phyloP scores from a whole-genome alignment of 1,284 basidiomycete species.

The Lentinula novae-zelandiae region DNA sequence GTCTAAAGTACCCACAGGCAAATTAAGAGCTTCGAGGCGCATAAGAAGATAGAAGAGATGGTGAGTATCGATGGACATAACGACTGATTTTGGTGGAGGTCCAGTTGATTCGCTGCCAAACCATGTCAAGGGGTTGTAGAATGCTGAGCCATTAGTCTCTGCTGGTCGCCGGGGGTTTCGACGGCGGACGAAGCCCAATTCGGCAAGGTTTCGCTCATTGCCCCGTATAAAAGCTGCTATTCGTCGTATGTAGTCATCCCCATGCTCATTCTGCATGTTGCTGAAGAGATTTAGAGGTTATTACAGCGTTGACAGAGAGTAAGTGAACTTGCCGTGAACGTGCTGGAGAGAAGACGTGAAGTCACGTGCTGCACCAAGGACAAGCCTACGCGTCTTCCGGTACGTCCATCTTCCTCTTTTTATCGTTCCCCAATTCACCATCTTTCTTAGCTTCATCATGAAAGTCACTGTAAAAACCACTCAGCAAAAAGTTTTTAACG shows the following conservation, averaged over 20 bases:
- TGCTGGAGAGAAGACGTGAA: background rate
- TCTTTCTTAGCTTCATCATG: conserved; percentile 46
- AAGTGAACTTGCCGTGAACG: background rate
- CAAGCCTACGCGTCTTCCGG: conserved; percentile 10
- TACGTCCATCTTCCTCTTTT: conserved; percentile 11
- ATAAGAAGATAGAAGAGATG: conserved; percentile 87
- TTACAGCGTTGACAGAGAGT: background rate
- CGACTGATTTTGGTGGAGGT: conserved; percentile 46
- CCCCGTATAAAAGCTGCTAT: conserved; percentile 65
- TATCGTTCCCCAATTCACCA: background rate
- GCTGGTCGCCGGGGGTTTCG: conserved; percentile 38
- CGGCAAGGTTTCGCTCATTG: conserved; percentile 69
- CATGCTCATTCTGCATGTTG: conserved; percentile 59
- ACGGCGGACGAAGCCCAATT: conserved; percentile 48
- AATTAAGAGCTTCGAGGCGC: conserved; percentile 76
- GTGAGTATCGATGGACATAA: conserved; percentile 73
- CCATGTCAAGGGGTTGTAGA: conserved; percentile 62
- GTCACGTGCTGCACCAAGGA: conserved; percentile 4
- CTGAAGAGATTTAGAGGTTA: background rate
- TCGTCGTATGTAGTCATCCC: conserved; percentile 71
- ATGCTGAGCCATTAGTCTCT: conserved; percentile 15
- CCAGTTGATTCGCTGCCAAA: conserved; percentile 40
- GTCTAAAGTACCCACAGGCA: conserved; percentile 80
- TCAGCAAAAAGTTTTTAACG: conserved; percentile 84
- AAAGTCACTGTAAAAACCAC: conserved; percentile 93